Base-by-base conservation (phyloP, 139 green algal species). In the Eudorina sp. region DNA sequence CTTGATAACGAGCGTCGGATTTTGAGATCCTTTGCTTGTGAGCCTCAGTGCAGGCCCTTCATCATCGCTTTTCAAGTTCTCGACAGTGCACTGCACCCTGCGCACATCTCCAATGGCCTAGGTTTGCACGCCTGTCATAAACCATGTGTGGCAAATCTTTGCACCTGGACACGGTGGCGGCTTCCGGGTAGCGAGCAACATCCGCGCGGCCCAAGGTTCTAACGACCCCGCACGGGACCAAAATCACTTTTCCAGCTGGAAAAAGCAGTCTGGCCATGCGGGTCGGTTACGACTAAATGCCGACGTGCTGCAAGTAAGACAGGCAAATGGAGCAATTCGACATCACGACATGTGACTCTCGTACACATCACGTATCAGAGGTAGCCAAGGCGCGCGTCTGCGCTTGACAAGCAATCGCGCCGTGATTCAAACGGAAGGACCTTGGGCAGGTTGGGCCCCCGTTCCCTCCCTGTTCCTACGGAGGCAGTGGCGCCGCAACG, bases 181-280 rank as follows among this genome's bases (percentile, higher is more conserved):
- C 79, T 18, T 85, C 79, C 4, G 53, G 9, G 29, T 74, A 85
- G 16, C 79, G 55, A 9, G 79, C 79, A 11, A 85, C 29, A 41
- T 85, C 55, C 16, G 58, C 58, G 58, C 79, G 79, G 2, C 79
- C 79, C 2, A 85, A 41, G 4, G 53, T 25, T 40, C 9, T 18
- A 0, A 29, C 7, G 9, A 53, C 27, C 21, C 36, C 53, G 34
- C 36, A 53, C 36, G 53, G 8, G 25, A 72, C 29, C 4, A 45
- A 36, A 19, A 84, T 53, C 7, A 72, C 3, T 23, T 84, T 84
- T 7, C 77, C 77, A 2, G 13, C 27, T 14, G 77, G 77, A 38
- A 84, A 72, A 60, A 84, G 31, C 36, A 84, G 55, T 36, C 21
- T 84, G 8, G 77, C 77, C 77, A 84, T 84, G 14, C 38, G 36